Base-by-base conservation (phyloP, 2,329 filamentous ascomycete species). In the Neofusicoccum cordaticola region DNA sequence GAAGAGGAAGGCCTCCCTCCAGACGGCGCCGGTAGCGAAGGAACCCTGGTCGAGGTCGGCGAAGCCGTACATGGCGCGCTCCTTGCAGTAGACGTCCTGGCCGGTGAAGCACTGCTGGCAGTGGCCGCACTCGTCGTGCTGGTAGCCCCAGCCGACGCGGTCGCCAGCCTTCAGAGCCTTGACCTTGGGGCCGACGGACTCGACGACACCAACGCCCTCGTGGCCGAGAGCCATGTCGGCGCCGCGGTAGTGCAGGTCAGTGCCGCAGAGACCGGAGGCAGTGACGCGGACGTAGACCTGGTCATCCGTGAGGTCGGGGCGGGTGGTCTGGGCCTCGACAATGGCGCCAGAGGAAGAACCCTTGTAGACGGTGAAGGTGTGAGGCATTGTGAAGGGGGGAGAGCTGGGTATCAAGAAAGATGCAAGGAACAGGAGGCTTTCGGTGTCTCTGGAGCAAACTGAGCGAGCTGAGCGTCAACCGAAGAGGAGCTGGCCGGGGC, bases 201-300 rank as follows among this genome's bases (percentile, higher is more conserved):
- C 78, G 60, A 86, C 77, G 7, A 84, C 69, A 56, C 84, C 84
- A 37, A 82, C 80, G 64, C 84, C 84, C 70, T 86, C 84, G 73
- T 86, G 84, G 51, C 84, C 84, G 34, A 86, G 78, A 2, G 65
- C 80, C 74, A 82, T 82, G 68, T 81, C 80, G 41, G 69, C 69
- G 4, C 71, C 67, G 62, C 74, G 74, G 73, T 78, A 80, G 74
- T 82, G 80, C 65, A 78, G 73, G 69, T 81, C 83, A 3, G 88
- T 90, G 57, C 85, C 86, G 73, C 89, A 91, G 60, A 90, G 79
- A 35, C 89, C 88, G 2, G 87, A 88, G 65, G 87, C 86, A 15
- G 87, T 90, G 67, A 90, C 80, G 63, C 82, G 83, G 71, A 91
- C 73, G 34, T 88, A 81, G 60, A 90, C 87, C 66, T 89, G 79